Base-by-base conservation (phyloP, 805 yeast genomes). In the Pichia scutulata region DNA sequence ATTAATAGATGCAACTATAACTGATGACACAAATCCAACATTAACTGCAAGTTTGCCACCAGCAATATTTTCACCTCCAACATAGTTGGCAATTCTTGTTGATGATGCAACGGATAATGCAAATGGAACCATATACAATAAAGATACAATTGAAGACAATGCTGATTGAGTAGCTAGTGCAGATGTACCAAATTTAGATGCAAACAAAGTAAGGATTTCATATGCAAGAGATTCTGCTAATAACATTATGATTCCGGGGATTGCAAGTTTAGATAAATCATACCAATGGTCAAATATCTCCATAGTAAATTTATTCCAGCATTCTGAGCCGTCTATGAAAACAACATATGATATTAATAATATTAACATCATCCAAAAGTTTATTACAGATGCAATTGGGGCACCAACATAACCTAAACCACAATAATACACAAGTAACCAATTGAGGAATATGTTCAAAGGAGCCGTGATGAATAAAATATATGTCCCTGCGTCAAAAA, bases 351-450 rank as follows among this genome's bases (percentile, higher is more conserved):
- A 52, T 25, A 82, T 62, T 54, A 86, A 60, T 40, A 80, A 67
- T 19, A 72, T 45, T 40, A 83, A 78, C 88, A 85, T 82, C 48
- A 81, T 60, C 82, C 88, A 84, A 61, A 83, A 81, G 41, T 86
- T 82, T 24, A 82, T 71, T 3, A 80, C 84, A 7, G 86, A 84
- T 7, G 89, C 80, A 24, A 84, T 71, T 22, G 93, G 90, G 1
- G 92, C 89, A 12, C 92, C 92, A 33, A 80, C 60, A 60, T 79
- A 85, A 1, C 90, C 93, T 16, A 89, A 57, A 1, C 95, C 95
- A 24, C 57, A 52, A 3, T 80, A 72, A 83, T 89, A 82, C 2
- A 86, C 88, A 44, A 86, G 66, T 9, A 79, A 48, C 66, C 84
- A 86, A 64, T 84, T 85, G 62, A 84, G 64, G 40, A 81, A 57